Evolutionary conservation across 2,329 filamentous ascomycete genomes (phyloP).

Genomic region (Dactylellina leptospora): DNA sequence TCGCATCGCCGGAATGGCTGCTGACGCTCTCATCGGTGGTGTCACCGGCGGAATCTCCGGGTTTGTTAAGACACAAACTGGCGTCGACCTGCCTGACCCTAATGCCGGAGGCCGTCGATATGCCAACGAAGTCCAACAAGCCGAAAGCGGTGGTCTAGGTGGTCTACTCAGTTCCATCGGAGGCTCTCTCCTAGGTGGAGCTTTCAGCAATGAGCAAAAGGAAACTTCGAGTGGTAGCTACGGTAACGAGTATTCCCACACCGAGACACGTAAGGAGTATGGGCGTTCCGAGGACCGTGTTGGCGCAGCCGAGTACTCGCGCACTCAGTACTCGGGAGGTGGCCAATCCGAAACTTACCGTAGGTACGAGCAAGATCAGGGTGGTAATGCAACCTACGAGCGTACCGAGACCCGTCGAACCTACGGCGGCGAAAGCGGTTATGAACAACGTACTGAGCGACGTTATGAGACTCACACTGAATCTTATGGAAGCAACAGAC

Average conservation of each 20-base stretch:
- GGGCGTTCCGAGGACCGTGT: slow-evolving; percentile 68
- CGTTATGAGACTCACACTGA: slow-evolving; percentile 23
- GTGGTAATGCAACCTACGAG: slow-evolving; percentile 55
- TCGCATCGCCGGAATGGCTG: slow-evolving; percentile 66
- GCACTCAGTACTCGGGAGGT: slow-evolving; percentile 62
- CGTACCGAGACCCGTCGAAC: slow-evolving; percentile 6
- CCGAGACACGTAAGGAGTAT: slow-evolving; percentile 70
- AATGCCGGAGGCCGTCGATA: slow-evolving; percentile 55
- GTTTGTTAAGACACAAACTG: slow-evolving; percentile 58
- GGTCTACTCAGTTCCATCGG: slow-evolving; percentile 76
- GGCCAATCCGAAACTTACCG: slow-evolving; percentile 65
- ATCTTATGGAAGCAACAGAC: slow-evolving; percentile 58
- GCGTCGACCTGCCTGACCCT: slow-evolving; percentile 52
- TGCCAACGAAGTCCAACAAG: slow-evolving; percentile 63
- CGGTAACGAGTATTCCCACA: slow-evolving; percentile 70
- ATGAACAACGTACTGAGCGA: slow-evolving; percentile 22
- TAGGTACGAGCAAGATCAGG: slow-evolving; percentile 70
- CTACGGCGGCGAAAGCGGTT: slow-evolving; percentile 16
- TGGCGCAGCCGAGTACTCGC: slow-evolving; percentile 69
- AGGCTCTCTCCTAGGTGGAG: slow-evolving; percentile 70
- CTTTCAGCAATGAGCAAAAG: slow-evolving; percentile 66
- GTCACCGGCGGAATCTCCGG: slow-evolving; percentile 58
- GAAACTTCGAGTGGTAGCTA: slow-evolving; percentile 64
- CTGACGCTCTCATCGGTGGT: slow-evolving; percentile 58
- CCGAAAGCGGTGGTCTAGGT: slow-evolving; percentile 70